phyloP scores from a whole-genome alignment of 164 flowering plant species.

The Umbilicus rupestris region DNA sequence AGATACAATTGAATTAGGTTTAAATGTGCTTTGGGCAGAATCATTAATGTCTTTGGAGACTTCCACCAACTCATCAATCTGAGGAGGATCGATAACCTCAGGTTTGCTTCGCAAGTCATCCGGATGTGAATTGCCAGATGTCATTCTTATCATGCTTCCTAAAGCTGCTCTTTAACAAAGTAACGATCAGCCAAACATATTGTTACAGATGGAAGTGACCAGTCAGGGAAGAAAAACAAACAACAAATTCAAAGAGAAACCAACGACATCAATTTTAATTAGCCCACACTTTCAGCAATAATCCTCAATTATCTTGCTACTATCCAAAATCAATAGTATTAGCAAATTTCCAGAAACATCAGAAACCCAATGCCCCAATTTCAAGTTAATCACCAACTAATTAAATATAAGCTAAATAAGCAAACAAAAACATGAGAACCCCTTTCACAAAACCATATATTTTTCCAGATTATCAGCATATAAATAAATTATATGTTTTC shows the following conservation, averaged over 20 bases:
- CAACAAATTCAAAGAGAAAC: not conserved
- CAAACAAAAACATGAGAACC: not conserved
- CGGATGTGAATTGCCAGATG: conserved; percentile 11
- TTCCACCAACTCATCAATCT: conserved; percentile 12
- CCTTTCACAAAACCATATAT: not conserved
- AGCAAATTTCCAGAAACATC: too few relatives aligned
- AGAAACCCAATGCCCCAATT: too few relatives aligned
- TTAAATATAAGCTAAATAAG: not conserved
- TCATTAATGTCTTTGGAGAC: conserved; percentile 12
- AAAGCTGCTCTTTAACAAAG: not conserved
- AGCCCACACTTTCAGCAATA: not conserved
- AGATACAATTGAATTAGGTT: conserved; percentile 11
- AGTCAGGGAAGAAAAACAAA: not conserved
- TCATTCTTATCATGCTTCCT: conserved; percentile 5
- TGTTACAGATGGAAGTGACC: not conserved
- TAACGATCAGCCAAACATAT: not conserved
- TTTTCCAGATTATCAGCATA: not conserved
- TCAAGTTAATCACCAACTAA: not conserved
- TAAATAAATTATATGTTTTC: not conserved
- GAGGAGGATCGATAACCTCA: conserved; percentile 17
- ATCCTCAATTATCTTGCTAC: too few relatives aligned
- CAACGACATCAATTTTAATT: not conserved
- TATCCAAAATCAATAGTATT: too few relatives aligned
- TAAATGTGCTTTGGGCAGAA: conserved; percentile 11
- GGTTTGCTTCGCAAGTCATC: conserved; percentile 13